Base-by-base conservation (phyloP, 2,329 filamentous ascomycete species). In the Aphanocladium album region DNA sequence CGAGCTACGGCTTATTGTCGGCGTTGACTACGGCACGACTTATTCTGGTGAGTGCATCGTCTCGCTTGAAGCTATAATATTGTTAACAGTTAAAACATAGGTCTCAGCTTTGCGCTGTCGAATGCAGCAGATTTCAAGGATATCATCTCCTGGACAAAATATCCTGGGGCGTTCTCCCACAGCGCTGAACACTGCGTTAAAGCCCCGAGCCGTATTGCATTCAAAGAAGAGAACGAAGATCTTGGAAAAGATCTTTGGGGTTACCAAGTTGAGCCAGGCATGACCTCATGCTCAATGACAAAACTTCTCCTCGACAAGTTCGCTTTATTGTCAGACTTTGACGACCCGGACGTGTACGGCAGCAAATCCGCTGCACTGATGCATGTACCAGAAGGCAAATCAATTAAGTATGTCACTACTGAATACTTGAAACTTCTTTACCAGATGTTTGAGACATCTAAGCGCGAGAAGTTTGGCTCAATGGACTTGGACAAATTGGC, bases 21-120 rank as follows among this genome's bases (percentile, higher is more conserved):
- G 56, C 35, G 45, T 66, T 3, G 64, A 66, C 25, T 66, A 66
- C 39, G 64, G 64, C 2, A 66, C 64, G 5, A 66, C 64, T 1
- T 66, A 66, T 14, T 66, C 64, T 5, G 64, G 64, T 43, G 23
- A 16, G 1, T 23, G n/a, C n/a, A n/a, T n/a, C n/a, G n/a, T n/a
- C n/a, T 41, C 35, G 30, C 14, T 55, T 41, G 41, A 6, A 35
- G 14, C 9, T 50, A 39, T 17, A 14, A 2, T 11, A 21, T 37
- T 14, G 14, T 7, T 19, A 41, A 0, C 14, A 3, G 0, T 9
- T 17, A 21, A 37, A 23, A 16, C 21, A 25, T n/a, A 61, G 60
- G 60, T 7, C 7, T 66, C 2, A 58, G 64, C 16, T 66, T 66
- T 33, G 64, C 64, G 2, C 39, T 63, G 2, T 64, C 63, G 5